Evolutionary conservation across 192 early-diverging fungal species (phyloP).

Genomic region (Chytriomyces confervae): DNA sequence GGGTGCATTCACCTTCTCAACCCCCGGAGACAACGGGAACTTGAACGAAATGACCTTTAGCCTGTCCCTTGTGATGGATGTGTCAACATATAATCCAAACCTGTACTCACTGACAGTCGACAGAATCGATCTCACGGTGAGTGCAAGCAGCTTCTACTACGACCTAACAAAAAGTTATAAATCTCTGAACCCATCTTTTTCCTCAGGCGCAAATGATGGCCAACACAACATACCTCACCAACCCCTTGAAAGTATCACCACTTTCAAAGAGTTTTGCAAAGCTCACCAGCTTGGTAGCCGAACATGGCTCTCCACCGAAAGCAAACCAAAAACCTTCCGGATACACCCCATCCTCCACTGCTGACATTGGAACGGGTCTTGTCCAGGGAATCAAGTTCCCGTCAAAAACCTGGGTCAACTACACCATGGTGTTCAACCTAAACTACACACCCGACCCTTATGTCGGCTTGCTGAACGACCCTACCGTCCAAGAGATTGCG

Average conservation of each 20-base stretch:
- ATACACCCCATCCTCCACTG: conserved; percentile 8
- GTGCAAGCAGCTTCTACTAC: background rate
- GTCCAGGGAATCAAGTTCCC: conserved; percentile 22
- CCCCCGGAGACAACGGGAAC: conserved; percentile 26
- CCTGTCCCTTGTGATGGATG: conserved; percentile 17
- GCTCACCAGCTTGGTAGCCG: background rate
- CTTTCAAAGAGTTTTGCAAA: background rate
- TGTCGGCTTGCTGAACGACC: conserved; percentile 26
- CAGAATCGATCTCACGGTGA: conserved; percentile 13
- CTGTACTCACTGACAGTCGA: conserved; percentile 29
- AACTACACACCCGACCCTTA: conserved; percentile 24
- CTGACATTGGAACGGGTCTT: conserved; percentile 22
- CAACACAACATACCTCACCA: conserved; percentile 17
- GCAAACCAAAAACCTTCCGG: conserved; percentile 7
- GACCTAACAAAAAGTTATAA: background rate
- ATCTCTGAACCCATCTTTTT: background rate
- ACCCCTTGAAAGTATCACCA: background rate
- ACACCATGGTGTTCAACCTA: conserved; percentile 25
- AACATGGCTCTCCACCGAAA: background rate
- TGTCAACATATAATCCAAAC: conserved; percentile 32
- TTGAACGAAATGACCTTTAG: conserved; percentile 28
- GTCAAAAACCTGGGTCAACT: background rate
- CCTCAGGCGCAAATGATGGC: conserved; percentile 28
- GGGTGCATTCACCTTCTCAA: conserved; percentile 27
- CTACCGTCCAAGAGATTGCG: conserved; percentile 15